Evolutionary conservation across 805 yeast species (phyloP).

Genomic region (Tetrapisispora nanseiensis): DNA sequence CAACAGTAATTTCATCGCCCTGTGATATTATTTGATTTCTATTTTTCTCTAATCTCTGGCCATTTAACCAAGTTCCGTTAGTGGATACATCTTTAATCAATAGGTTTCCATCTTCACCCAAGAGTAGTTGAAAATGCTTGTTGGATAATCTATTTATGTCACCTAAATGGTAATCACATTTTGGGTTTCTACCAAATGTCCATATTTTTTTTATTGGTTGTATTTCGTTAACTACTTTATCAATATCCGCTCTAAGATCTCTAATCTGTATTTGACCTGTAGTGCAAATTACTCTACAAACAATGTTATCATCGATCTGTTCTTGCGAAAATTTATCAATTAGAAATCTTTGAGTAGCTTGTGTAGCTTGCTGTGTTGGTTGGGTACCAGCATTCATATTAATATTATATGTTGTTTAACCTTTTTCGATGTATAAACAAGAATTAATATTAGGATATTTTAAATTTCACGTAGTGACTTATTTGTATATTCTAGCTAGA

Average conservation of each 20-base stretch:
- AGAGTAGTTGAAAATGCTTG: conserved; percentile 63
- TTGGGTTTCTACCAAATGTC: conserved; percentile 64
- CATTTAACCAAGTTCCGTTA: conserved; percentile 86
- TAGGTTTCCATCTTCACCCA: conserved; percentile 45
- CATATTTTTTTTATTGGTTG: conserved; percentile 36
- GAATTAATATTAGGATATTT: too few species aligned
- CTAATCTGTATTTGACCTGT: conserved; percentile 42
- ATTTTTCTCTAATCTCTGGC: conserved; percentile 59
- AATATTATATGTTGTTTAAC: not conserved
- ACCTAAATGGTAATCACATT: conserved; percentile 53
- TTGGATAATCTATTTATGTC: conserved; percentile 63
- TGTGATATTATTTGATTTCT: conserved; percentile 74
- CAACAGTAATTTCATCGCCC: conserved; percentile 90
- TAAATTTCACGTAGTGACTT: too few species aligned
- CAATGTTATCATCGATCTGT: conserved; percentile 31
- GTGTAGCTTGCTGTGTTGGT: conserved; percentile 38
- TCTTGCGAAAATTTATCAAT: conserved; percentile 31
- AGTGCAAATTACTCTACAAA: conserved; percentile 53
- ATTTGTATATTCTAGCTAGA: too few species aligned
- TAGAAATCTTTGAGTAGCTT: conserved; percentile 30
- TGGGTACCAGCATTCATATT: conserved; percentile 31
- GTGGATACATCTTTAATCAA: conserved; percentile 61
- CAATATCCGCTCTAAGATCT: conserved; percentile 35
- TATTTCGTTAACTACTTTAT: conserved; percentile 18
- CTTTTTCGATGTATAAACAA: too few species aligned